Conservation (phyloP, 805 yeast species). For the Cyberlindnera suaveolens region DNA sequence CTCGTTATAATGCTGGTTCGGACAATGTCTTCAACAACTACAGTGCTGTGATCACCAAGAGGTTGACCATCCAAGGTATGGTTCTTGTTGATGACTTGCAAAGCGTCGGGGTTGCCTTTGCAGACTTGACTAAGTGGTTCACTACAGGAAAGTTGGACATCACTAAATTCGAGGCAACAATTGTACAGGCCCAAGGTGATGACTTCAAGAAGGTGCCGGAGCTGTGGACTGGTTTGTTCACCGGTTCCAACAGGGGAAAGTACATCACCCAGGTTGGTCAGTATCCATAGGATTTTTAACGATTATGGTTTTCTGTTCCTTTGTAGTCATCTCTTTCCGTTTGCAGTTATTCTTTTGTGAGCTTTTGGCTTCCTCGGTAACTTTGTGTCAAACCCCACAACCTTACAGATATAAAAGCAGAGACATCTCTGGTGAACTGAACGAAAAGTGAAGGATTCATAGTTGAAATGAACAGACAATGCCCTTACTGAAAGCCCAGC, state of each 20-base stretch:
- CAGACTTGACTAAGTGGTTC: constrained; percentile 31
- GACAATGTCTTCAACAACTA: constrained; percentile 33
- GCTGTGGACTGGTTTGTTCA: constrained; percentile 41
- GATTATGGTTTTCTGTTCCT: not conserved
- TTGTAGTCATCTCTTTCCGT: too few species aligned
- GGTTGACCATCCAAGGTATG: constrained; percentile 49
- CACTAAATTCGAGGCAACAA: constrained; percentile 30
- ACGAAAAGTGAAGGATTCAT: too few species aligned
- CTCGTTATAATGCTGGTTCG: constrained; percentile 43
- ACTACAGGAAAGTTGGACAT: constrained; percentile 36
- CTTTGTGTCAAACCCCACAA: too few species aligned
- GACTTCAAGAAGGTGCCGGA: constrained; percentile 39
- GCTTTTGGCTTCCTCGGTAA: too few species aligned
- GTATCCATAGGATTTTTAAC: not conserved
- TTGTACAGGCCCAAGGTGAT: constrained; percentile 35
- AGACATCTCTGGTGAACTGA: too few species aligned
- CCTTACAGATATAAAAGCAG: too few species aligned
- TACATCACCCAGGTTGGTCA: constrained; percentile 34
- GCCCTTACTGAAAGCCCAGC: constrained; percentile 21
- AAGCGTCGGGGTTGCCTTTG: constrained; percentile 33
- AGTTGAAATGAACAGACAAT: too few species aligned
- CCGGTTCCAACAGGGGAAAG: constrained; percentile 43
- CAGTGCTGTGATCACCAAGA: constrained; percentile 39
- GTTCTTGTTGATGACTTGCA: constrained; percentile 39
- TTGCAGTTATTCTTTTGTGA: too few species aligned